Conservation (phyloP, 164 flowering plant species). For the Houttuynia cordata region DNA sequence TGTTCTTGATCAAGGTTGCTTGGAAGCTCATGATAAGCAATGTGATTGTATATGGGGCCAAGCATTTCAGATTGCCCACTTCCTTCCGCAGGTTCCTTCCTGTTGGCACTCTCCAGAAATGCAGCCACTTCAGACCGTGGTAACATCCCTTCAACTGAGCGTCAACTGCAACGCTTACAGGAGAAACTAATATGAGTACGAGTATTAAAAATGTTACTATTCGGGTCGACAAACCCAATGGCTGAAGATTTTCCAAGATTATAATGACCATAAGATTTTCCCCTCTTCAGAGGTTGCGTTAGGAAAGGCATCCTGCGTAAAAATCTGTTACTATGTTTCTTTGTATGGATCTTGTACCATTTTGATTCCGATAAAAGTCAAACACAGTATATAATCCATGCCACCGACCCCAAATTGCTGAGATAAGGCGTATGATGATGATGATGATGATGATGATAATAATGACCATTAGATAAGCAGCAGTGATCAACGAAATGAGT, state of each 20-base stretch:
- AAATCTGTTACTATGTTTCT: too few relatives aligned
- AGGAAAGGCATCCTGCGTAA: too few relatives aligned
- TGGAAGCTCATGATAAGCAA: slow-evolving; percentile 15
- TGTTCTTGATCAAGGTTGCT: slow-evolving; percentile 11
- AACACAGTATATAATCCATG: too few relatives aligned
- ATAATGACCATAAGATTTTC: too few relatives aligned
- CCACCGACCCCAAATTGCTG: too few relatives aligned
- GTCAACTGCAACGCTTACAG: slow-evolving; percentile 39
- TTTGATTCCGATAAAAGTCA: too few relatives aligned
- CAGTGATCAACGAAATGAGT: slow-evolving; percentile 35
- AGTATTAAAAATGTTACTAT: slow-evolving; percentile 28
- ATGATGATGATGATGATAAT: too few relatives aligned
- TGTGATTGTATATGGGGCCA: slow-evolving; percentile 8
- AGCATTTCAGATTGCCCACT: slow-evolving; percentile 8
- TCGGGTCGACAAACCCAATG: slow-evolving; percentile 25
- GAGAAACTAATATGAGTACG: slow-evolving; percentile 40
- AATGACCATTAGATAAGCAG: slow-evolving; percentile 64
- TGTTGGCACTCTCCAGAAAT: slow-evolving; percentile 12
- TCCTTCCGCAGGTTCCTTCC: slow-evolving; percentile 5
- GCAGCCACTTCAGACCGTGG: slow-evolving; percentile 14
- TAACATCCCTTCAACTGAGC: slow-evolving; percentile 30
- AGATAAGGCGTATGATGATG: too few relatives aligned
- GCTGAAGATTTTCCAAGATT: slow-evolving; percentile 35
- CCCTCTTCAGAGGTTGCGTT: too few relatives aligned
- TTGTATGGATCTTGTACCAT: too few relatives aligned